Percentiles rank a stretch among this genome's conserved stretches.
Evolutionary conservation across 148 eudicot genomes (phyloP).

Genomic region (Chenopodium berlandieri): DNA sequence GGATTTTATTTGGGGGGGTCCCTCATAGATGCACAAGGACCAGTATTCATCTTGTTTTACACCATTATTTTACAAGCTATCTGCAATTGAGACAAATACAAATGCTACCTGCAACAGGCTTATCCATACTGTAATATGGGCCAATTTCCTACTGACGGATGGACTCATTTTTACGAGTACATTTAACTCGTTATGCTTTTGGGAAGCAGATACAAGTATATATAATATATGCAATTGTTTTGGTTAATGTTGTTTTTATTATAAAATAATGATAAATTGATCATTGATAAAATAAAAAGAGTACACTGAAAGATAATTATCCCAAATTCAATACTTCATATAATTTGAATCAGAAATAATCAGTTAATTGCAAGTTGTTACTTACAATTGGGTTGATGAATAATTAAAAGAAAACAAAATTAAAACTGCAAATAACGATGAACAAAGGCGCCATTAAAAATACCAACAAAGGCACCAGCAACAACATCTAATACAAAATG

Average conservation of each 20-base stretch:
- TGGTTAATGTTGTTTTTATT: too few relatives aligned
- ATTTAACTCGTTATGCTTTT: too few relatives aligned
- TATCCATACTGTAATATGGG: background rate
- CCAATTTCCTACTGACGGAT: background rate
- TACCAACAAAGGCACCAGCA: slow-evolving; percentile 68
- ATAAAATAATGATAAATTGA: too few relatives aligned
- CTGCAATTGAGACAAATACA: background rate
- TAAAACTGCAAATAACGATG: slow-evolving; percentile 35
- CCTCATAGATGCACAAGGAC: background rate
- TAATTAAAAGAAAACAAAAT: background rate
- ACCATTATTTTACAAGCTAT: background rate
- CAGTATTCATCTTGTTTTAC: background rate
- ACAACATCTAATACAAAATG: slow-evolving; percentile 73
- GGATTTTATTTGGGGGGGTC: background rate
- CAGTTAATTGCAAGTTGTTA: background rate
- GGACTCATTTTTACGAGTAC: too few relatives aligned
- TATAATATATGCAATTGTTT: too few relatives aligned
- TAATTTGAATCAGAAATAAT: too few relatives aligned
- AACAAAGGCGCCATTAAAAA: slow-evolving; percentile 52
- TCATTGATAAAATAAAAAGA: too few relatives aligned
- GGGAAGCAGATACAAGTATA: too few relatives aligned
- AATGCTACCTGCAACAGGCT: background rate
- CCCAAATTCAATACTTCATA: too few relatives aligned
- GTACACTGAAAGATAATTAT: too few relatives aligned
- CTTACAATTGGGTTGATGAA: background rate